Evolutionary conservation across 768 basidiomycete species (phyloP), one percentile per base, ranked within the genome.

Genomic region (Flagelloscypha sp.): DNA sequence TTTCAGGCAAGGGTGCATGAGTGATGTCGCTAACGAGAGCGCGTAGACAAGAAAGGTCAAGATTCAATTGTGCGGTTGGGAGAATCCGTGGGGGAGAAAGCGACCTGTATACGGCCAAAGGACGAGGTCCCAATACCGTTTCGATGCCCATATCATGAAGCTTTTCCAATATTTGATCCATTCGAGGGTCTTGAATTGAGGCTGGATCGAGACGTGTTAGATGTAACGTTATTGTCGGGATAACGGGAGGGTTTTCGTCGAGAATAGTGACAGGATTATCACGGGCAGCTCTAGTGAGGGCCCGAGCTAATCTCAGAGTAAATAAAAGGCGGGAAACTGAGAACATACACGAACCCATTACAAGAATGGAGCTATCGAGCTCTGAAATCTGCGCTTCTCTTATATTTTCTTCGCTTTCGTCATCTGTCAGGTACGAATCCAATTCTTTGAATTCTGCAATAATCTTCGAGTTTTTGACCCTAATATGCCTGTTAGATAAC

Each of bases 41-140:
- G 36, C 93, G 82, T 30, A 94, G 70, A 1, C 84, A 68, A 1
- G 86, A 90, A 8, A 94, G 65, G 50, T 94, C 90, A 21, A 92
- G 69, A 44, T 89, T 85, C 55, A 94, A 66, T 31, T 67, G 59
- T 5, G 48, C 46, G 0, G 82, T 84, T 1, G 81, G 83, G 7
- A 52, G 37, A 24, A 70, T 51, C 29, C 50, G 42, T 11, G 41
- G 18, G 33, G 48, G 17, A n/a, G n/a, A n/a, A n/a, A n/a, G n/a
- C n/a, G n/a, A n/a, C n/a, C n/a, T n/a, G n/a, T n/a, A n/a, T n/a
- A n/a, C n/a, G n/a, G n/a, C n/a, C n/a, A n/a, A n/a, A n/a, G n/a
- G n/a, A n/a, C n/a, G n/a, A n/a, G n/a, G n/a, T 7, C 87, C 87
- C 3, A 86, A 64, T 37, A 75, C 62, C 6, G 88, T 71, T 7